Evolutionary conservation across 345 rosid species (phyloP).

Genomic region (Aquilaria malaccensis): DNA sequence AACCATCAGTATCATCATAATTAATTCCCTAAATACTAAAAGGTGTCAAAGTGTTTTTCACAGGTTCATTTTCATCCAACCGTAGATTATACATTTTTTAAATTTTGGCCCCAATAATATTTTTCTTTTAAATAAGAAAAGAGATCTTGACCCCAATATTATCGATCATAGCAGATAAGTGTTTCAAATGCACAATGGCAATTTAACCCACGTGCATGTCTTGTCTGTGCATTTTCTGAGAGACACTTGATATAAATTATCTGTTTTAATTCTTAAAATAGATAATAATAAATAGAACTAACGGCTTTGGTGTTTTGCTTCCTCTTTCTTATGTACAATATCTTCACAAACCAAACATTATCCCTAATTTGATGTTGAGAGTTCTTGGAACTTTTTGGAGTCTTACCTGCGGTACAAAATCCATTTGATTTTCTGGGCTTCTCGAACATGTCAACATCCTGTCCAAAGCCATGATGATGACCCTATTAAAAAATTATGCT

Average conservation of each 20-base stretch:
- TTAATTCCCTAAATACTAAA: background rate
- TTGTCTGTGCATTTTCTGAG: too few species aligned
- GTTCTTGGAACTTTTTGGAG: background rate
- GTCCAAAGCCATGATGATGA: conserved; percentile 12
- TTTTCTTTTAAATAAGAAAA: too few species aligned
- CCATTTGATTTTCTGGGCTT: conserved; percentile 17
- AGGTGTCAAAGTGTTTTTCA: too few species aligned
- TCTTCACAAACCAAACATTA: background rate
- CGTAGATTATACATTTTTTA: too few species aligned
- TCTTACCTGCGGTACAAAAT: conserved; percentile 21
- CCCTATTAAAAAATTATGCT: background rate
- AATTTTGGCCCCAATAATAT: too few species aligned
- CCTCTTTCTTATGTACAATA: background rate
- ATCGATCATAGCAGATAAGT: too few species aligned
- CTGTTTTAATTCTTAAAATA: background rate
- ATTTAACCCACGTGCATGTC: too few species aligned
- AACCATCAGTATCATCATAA: conserved; percentile 1
- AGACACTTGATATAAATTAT: background rate
- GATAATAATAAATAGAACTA: background rate
- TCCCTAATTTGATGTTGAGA: background rate
- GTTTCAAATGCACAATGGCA: too few species aligned
- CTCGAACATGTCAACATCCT: conserved; percentile 38
- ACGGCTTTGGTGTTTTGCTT: background rate
- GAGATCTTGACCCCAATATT: too few species aligned
- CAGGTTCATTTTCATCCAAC: too few species aligned